Percentiles rank a stretch among this genome's conserved stretches.
These are phyloP conservation scores for Apiospora aurea DNA, from an alignment of 2,329 filamentous ascomycete species.

Conservation along the genomic window DNA sequence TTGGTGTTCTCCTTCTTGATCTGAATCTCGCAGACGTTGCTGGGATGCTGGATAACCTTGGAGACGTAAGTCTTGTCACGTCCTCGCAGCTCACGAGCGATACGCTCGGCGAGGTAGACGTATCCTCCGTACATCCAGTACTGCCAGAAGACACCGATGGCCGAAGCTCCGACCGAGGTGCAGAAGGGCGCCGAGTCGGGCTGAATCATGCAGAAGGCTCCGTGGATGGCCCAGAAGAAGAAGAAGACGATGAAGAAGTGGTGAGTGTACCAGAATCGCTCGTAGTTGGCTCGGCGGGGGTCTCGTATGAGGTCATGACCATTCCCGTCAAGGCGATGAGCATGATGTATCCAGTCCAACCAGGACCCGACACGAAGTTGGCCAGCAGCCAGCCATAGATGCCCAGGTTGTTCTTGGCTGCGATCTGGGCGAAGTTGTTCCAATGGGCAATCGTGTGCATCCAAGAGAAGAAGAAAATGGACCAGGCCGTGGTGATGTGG, in stretches of 20 bases:
- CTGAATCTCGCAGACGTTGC: conserved; percentile 89
- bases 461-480: conserved; percentile 88
- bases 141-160: conserved; percentile 84
- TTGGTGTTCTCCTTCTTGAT: conserved; percentile 90
- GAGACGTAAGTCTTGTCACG: conserved; percentile 86
- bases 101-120: conserved; percentile 79
- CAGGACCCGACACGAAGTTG: conserved; percentile 80
- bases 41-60: conserved; percentile 89
- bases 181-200: conserved; percentile 83
- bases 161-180: conserved; percentile 68
- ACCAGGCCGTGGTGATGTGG: conserved; percentile 85
- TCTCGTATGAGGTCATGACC: conserved; percentile 78
- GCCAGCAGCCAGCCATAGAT: conserved; percentile 79
- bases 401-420: conserved; percentile 77
- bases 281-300: conserved; percentile 81
- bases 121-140: conserved; percentile 89
- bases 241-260: conserved; percentile 90
- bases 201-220: conserved; percentile 90
- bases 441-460: conserved; percentile 86
- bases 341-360: conserved; percentile 90
- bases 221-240: conserved; percentile 90
- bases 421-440: conserved; percentile 83
- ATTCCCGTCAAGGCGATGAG: conserved; percentile 79
- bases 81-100: conserved; percentile 80
- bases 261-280: conserved; percentile 91